Base-by-base conservation (phyloP, 192 early-diverging fungal species). In the Backusella liffmaniae region DNA sequence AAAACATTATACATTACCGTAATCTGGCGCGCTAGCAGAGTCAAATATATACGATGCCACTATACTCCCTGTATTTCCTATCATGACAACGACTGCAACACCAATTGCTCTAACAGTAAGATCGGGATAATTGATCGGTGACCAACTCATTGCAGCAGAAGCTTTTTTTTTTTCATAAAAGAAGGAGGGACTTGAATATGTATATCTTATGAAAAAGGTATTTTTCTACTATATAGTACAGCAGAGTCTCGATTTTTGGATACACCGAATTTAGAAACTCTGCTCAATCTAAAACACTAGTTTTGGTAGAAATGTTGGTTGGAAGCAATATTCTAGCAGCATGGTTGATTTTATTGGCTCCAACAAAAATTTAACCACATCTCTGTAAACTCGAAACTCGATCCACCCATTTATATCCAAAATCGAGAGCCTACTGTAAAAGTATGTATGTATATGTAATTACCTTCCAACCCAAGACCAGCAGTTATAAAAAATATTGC, bases 11-110 rank as follows among this genome's bases (percentile, higher is more conserved):
- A 35, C 37, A 71, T 77, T 74, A 81, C 79, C 34, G 21, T 74
- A 74, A 23, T 36, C 13, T 13, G 79, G 79, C 0, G 35, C 75
- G 66, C 74, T 56, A 23, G 37, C 15, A 10, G 65, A 65, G 18
- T 65, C 67, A 49, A 73, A 80, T 4, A 80, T 29, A 37, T 73
- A 80, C 1, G 79, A 80, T 10, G 79, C 75, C 6, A 76, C 37
- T 16, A 80, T 72, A 32, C 75, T 66, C 12, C 79, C 79, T 49
- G 21, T 30, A 29, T 80, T 76, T 1, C 79, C 79, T n/a, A 80
- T 59, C 49, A 68, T 74, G 5, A 80, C 32, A 26, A 80, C 72
- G 1, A 65, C 21, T 0, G 79, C 79, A 1, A 80, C 72, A 7
- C 72, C 66, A 4, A 80, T 44, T 1, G 75, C 79, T 62, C 77